Percentiles rank a stretch among this genome's conserved stretches.
Conservation (phyloP, 2,329 filamentous ascomycete genomes). For the Paracorniculantispora psalliotae region DNA sequence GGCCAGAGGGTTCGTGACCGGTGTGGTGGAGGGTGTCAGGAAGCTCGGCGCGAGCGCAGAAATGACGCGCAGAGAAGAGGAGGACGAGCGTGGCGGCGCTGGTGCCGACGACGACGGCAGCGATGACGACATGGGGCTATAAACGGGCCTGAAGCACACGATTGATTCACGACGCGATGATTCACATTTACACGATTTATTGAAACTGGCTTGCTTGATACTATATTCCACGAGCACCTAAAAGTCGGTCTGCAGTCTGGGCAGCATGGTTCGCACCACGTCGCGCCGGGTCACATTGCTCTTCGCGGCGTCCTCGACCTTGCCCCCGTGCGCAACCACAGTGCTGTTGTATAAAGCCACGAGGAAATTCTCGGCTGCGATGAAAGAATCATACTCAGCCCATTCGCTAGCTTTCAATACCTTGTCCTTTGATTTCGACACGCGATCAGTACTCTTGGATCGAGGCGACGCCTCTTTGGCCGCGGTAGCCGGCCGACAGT, state of each 20-base stretch:
- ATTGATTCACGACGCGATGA: background rate
- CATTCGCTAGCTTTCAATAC: background rate
- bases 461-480: background rate
- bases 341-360: background rate
- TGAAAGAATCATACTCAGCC: background rate
- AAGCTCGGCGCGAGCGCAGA: constrained; percentile 80
- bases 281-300: no score
- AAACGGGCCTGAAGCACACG: background rate
- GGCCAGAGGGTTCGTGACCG: constrained; percentile 74
- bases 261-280: background rate
- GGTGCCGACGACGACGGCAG: constrained; percentile 56
- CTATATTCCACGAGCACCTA: background rate
- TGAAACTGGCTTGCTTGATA: background rate
- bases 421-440: background rate
- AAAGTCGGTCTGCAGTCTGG: background rate
- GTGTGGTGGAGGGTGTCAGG: constrained; percentile 82
- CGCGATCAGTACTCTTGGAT: background rate
- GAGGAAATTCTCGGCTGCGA: background rate
- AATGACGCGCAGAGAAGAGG: constrained; percentile 68
- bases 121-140: constrained; percentile 49
- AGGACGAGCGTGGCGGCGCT: constrained; percentile 59
- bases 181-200: background rate
- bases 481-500: background rate
- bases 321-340: background rate
- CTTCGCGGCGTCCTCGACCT: background rate